Base-by-base conservation (phyloP, 73 alveolate genomes). In the Paramecium bursaria region DNA sequence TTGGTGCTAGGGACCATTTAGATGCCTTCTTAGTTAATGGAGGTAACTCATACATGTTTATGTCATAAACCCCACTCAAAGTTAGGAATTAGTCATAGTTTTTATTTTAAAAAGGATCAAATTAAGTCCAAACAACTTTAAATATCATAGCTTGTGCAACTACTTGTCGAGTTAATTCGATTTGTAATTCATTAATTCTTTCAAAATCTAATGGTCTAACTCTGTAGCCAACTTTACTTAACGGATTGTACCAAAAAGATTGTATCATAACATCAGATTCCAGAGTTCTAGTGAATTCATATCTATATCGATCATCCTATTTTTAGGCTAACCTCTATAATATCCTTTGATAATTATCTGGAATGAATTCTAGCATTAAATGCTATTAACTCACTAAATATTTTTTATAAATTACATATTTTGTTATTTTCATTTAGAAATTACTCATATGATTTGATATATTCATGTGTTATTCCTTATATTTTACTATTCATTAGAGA, bases 161-260 rank as follows among this genome's bases (percentile, higher is more conserved):
- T 13, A 67, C 33, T 39, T 67, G 35, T 39, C 82, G 33, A 6
- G 82, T 53, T 10, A 67, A 39, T 39, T 67, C 82, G 0, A 42
- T 15, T 67, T 31, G 19, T 21, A 67, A 42, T 21, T 31, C 21
- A 15, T 25, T 21, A 21, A 67, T 35, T 15, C 44, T 13, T 25
- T 22, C 17, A 15, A 67, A 67, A 10, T 67, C 82, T 9, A 67
- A 21, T 0, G 82, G 82, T 25, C 44, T 67, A 17, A 67, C 44
- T 42, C 82, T 67, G 21, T 67, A 67, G 7, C 82, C 82, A 15
- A 42, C 35, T 30, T 67, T 67, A 11, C 50, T 25, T 39, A 67
- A 39, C 4, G 82, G 82, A 19, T 47, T 25, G 44, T 35, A 67
- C 82, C 82, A 67, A 67, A 33, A 67, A 11, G 57, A 11, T 67